Base-by-base conservation (phyloP, 2,329 filamentous ascomycete genomes). In the Pseudogymnoascus sp. region DNA sequence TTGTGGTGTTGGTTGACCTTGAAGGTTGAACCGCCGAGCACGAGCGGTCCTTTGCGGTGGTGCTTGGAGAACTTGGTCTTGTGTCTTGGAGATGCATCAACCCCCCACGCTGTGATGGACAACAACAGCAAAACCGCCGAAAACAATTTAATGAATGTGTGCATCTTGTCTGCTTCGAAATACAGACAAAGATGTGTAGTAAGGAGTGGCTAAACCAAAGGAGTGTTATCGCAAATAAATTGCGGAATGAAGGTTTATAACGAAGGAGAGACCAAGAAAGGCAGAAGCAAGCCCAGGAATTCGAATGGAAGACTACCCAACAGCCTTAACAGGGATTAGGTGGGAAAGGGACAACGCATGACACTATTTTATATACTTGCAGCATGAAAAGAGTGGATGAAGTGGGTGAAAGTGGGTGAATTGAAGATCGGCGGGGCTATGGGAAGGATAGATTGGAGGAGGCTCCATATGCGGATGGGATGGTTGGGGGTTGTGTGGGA, bases 1-100 rank as follows among this genome's bases (percentile, higher is more conserved):
- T 66, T 62, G 65, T 69, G 43, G 39, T 59, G 57, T 38, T 66
- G 66, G 63, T 62, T 61, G 58, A 63, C 53, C 15, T 33, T 59
- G 57, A 62, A 63, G 28, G 53, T 50, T 30, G 43, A 50, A 8
- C 35, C 30, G n/a, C 30, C 58, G 38, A 59, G 35, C 5, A 37
- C 35, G 4, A 20, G 5, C 11, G 57, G 38, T 12, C 57, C 57
- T 4, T 11, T 37, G 11, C 35, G 35, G 38, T 30, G 5, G 20
- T 53, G 47, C 47, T 53, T 53, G 47, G n/a, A 6, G 47, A 53
- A 53, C 47, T 53, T 53, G 47, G 28, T 2, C 47, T 53, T 53
- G 47, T 33, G 28, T 53, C 47, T 18, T 53, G 47, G 47, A 33
- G 47, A 18, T 33, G 47, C 47, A 33, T 53, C 47, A 53, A 33